A percentile compares a stretch with the other conserved stretches of the same genome.
Evolutionary conservation across 257 asterid genomes (phyloP).

Genomic region (Petunia secreta): DNA sequence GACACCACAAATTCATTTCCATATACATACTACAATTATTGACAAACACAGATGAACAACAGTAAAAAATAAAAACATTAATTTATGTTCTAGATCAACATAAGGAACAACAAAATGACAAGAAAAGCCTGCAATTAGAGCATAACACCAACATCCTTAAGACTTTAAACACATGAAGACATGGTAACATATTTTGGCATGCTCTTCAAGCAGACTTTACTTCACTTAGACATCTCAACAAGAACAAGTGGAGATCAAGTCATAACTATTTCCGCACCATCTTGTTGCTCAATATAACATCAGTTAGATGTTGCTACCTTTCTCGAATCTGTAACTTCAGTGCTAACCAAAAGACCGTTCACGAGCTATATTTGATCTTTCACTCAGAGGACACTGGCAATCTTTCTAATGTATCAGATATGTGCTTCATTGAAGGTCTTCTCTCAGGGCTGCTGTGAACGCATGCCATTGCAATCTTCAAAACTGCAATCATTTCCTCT

Average conservation of each 20-base stretch:
- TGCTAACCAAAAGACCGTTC: not conserved
- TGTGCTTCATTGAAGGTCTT: conserved; percentile 79
- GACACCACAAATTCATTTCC: not conserved
- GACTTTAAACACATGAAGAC: conserved; percentile 37
- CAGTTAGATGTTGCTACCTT: not conserved
- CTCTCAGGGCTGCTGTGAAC: conserved; percentile 68
- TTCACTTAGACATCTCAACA: conserved; percentile 32
- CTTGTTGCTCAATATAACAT: not conserved
- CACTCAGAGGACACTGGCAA: conserved; percentile 42
- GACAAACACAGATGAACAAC: conserved; percentile 11
- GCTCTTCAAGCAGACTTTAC: conserved; percentile 38
- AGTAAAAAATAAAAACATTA: conserved; percentile 34
- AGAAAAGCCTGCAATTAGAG: conserved; percentile 34
- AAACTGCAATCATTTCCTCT: conserved; percentile 78
- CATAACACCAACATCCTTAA: conserved; percentile 40
- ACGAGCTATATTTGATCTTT: not conserved
- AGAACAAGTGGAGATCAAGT: conserved; percentile 25
- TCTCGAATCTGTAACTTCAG: not conserved
- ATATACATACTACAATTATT: conserved; percentile 1
- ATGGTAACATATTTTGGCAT: conserved; percentile 5
- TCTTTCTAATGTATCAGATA: conserved; percentile 71
- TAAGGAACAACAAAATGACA: conserved; percentile 38
- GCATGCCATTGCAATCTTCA: conserved; percentile 91
- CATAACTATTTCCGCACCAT: not conserved
- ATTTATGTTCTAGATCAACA: conserved; percentile 26